These are phyloP conservation scores for Cryptomeria japonica DNA, from an alignment of 75 land plant species.

Conservation along the genomic window DNA sequence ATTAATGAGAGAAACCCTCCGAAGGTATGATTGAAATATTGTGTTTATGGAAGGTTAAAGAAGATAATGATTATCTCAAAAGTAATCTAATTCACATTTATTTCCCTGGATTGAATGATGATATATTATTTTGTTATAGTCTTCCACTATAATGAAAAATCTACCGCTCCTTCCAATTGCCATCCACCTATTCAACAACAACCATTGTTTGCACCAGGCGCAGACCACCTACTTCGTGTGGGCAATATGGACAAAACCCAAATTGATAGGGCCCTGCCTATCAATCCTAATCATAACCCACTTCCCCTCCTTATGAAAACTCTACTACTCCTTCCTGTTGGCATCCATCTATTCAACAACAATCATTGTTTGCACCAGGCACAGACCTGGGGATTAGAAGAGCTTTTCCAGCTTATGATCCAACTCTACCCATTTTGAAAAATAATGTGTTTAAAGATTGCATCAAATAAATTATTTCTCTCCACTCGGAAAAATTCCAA, in stretches of 20 bases:
- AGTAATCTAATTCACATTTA: no score
- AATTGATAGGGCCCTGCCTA: slow-evolving; percentile 7
- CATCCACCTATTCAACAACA: slow-evolving; percentile 29
- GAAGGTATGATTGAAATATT: no score
- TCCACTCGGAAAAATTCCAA: no score
- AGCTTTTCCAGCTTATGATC: slow-evolving; percentile 69
- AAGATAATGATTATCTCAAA: no score
- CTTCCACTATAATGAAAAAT: no score
- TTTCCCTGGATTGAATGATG: no score
- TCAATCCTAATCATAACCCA: neutral
- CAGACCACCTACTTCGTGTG: slow-evolving; percentile 40
- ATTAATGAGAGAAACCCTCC: no score
- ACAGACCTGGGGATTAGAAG: slow-evolving; percentile 75
- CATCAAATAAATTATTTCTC: no score
- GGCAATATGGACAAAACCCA: neutral
- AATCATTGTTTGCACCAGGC: slow-evolving; percentile 73
- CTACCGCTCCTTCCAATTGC: neutral
- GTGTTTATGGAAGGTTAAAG: no score
- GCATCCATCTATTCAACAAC: slow-evolving; percentile 23
- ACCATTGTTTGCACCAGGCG: slow-evolving; percentile 74
- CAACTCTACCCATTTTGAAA: no score
- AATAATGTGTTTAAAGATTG: no score
- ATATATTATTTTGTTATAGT: no score
- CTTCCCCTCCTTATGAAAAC: neutral
- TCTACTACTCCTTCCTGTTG: neutral